phyloP scores from a whole-genome alignment of 192 early-diverging fungal species.

The Borealophlyctis nickersoniae region DNA sequence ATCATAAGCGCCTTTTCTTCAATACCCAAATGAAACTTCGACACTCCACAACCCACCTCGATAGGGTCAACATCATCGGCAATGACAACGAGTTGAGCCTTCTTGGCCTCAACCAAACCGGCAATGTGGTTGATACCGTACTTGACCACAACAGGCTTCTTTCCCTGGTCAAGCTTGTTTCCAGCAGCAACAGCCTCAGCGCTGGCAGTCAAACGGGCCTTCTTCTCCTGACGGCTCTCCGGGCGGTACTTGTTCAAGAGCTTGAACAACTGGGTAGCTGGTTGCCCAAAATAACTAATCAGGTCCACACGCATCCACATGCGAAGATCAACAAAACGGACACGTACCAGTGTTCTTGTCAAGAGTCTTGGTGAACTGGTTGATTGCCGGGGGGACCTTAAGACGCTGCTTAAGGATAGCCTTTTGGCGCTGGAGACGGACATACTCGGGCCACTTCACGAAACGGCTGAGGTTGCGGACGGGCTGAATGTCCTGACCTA shows the following conservation, averaged over 20 bases:
- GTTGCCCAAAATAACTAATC: no score
- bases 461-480: slow-evolving; percentile 92
- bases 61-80: slow-evolving; percentile 99
- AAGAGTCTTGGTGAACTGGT: slow-evolving; percentile 97
- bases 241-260: slow-evolving; percentile 99
- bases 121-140: slow-evolving; percentile 99
- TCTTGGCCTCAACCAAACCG: slow-evolving; percentile 96
- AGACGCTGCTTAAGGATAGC: slow-evolving; percentile 96
- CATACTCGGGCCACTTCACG: slow-evolving; percentile 99
- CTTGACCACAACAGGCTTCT: slow-evolving; percentile 97
- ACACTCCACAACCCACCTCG: slow-evolving; percentile 45
- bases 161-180: slow-evolving; percentile 79
- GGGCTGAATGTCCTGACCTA: slow-evolving; percentile 94
- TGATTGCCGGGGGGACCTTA: slow-evolving; percentile 99
- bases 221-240: slow-evolving; percentile 96
- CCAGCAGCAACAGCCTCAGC: slow-evolving; percentile 87
- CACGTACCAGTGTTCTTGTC: slow-evolving; percentile 89
- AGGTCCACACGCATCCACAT: no score
- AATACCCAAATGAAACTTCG: slow-evolving; percentile 18
- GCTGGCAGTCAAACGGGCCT: slow-evolving; percentile 80
- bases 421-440: slow-evolving; percentile 98
- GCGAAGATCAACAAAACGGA: neutral
- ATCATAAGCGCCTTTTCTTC: slow-evolving; percentile 14
- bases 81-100: slow-evolving; percentile 98
- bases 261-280: slow-evolving; percentile 96